A percentile compares a stretch with the other conserved stretches of the same genome.
Evolutionary conservation across 495 filamentous ascomycete species (phyloP).

Genomic region (Tuber borchii): DNA sequence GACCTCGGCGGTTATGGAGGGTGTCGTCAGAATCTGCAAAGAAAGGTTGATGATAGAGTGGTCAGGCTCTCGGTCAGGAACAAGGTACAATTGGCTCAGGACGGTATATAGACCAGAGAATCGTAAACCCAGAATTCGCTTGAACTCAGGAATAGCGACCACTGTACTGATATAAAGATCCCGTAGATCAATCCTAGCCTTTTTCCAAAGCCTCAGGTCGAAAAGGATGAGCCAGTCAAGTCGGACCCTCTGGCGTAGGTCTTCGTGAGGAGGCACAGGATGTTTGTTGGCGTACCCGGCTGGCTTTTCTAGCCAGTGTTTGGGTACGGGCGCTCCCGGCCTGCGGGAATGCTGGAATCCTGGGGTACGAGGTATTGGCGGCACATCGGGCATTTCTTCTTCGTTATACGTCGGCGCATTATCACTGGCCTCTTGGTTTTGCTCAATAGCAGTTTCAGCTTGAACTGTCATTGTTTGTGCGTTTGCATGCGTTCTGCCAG

Average conservation of each 20-base stretch:
- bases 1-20: slow-evolving; percentile 90
- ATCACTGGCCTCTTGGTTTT: slow-evolving; percentile 6
- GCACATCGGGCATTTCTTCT: slow-evolving; percentile 27
- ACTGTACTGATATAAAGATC: slow-evolving; percentile 95
- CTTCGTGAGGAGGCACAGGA: slow-evolving; percentile 64
- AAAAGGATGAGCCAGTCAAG: slow-evolving; percentile 96
- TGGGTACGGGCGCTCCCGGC: slow-evolving; percentile 49
- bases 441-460: slow-evolving; percentile 16
- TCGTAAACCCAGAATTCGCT: slow-evolving; percentile 84
- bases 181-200: slow-evolving; percentile 77
- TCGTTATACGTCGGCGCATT: slow-evolving; percentile 10
- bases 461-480: slow-evolving; percentile 1
- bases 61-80: slow-evolving; percentile 93
- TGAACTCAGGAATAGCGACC: slow-evolving; percentile 89
- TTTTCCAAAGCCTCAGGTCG: slow-evolving; percentile 94
- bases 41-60: slow-evolving; percentile 98
- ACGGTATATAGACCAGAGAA: slow-evolving; percentile 91
- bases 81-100: slow-evolving; percentile 87
- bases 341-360: slow-evolving; percentile 30
- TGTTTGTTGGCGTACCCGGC: slow-evolving; percentile 53
- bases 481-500: background rate
- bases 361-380: slow-evolving; percentile 37
- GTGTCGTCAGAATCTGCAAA: slow-evolving; percentile 90
- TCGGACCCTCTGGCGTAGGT: slow-evolving; percentile 78
- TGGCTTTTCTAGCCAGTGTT: slow-evolving; percentile 82